A percentile compares a stretch with the other conserved stretches of the same genome.
Conservation (phyloP, 148 eudicot genomes). For the Rhododendron simsii region DNA sequence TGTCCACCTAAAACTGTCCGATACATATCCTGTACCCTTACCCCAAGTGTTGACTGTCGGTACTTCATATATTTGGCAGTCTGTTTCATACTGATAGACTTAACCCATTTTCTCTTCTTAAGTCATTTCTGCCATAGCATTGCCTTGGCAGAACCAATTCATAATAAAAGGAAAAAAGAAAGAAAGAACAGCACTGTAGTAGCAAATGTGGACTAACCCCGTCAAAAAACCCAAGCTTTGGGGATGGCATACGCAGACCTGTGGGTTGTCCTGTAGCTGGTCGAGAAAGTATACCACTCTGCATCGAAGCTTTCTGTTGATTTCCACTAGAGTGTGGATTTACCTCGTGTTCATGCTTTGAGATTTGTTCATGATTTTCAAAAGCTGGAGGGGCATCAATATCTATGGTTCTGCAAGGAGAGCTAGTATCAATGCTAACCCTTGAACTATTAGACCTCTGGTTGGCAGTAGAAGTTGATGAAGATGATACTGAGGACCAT, state of each 20-base stretch:
- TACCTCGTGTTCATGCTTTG: constrained; percentile 23
- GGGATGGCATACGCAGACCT: constrained; percentile 90
- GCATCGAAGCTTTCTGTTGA: constrained; percentile 29
- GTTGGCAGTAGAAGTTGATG: constrained; percentile 56
- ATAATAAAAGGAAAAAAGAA: neutral
- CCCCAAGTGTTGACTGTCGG: neutral
- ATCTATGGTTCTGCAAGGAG: constrained; percentile 29
- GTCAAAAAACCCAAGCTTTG: constrained; percentile 92
- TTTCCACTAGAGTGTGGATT: constrained; percentile 19
- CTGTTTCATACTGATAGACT: neutral
- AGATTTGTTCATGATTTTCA: constrained; percentile 16
- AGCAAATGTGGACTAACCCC: constrained; percentile 62
- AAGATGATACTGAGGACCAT: constrained; percentile 76
- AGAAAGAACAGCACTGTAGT: neutral
- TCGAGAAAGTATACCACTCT: constrained; percentile 21
- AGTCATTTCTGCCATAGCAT: neutral
- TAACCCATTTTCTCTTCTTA: neutral
- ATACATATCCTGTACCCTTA: neutral
- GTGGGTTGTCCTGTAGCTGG: constrained; percentile 59
- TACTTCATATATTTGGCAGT: neutral
- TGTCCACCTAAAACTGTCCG: neutral
- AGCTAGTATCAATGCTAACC: constrained; percentile 23
- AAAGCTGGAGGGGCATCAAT: constrained; percentile 19
- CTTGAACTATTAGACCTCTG: constrained; percentile 33
- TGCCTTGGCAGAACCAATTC: constrained; percentile 4